Evolutionary conservation across 2,329 filamentous ascomycete genomes (phyloP).

Genomic region (Arthrobotrys sphaeroides): DNA sequence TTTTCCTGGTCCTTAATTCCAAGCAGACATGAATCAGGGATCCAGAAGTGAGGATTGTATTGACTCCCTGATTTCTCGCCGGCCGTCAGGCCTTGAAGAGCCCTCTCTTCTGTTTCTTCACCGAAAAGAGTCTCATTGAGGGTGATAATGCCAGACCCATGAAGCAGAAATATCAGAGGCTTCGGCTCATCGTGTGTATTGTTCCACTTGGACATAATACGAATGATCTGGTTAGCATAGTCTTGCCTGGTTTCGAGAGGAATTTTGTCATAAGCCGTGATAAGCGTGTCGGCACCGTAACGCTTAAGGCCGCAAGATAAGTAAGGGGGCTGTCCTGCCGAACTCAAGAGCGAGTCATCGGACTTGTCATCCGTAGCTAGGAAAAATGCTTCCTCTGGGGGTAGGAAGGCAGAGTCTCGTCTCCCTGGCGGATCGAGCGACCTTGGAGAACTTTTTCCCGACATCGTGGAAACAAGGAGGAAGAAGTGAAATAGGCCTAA

Average conservation of each 20-base stretch:
- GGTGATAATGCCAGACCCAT: neutral
- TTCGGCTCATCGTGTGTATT: neutral
- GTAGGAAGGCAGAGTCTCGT: neutral
- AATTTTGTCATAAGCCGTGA: neutral
- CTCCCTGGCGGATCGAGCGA: neutral
- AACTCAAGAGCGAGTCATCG: neutral
- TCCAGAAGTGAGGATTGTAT: conserved; percentile 38
- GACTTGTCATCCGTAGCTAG: neutral
- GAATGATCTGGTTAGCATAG: neutral
- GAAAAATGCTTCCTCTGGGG: neutral
- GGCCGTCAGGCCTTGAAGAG: too few relatives aligned
- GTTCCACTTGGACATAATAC: neutral
- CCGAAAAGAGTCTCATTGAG: neutral
- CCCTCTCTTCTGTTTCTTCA: neutral
- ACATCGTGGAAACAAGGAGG: neutral
- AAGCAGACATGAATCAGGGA: conserved; percentile 29
- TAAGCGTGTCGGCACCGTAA: neutral
- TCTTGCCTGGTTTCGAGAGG: neutral
- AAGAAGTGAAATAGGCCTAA: neutral
- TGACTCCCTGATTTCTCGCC: neutral
- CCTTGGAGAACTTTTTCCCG: neutral
- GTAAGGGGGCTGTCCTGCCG: neutral
- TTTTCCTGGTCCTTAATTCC: conserved; percentile 10
- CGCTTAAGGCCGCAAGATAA: conserved; percentile 17
- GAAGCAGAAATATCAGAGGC: conserved; percentile 5